Evolutionary conservation across 371 early-diverging fungal genomes (phyloP).

Genomic region (Mortierella sp.): DNA sequence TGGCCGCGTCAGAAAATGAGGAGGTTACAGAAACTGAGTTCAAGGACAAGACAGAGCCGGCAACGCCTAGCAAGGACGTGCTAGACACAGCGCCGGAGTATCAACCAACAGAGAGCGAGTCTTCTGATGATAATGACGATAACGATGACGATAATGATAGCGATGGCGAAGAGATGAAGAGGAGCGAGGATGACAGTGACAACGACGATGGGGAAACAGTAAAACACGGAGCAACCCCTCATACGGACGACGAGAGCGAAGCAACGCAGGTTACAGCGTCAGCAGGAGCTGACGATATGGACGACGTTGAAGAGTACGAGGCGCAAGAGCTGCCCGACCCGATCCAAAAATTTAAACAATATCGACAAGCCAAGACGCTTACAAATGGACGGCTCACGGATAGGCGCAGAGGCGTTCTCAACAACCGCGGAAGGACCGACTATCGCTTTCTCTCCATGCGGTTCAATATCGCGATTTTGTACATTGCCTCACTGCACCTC

Average conservation of each 20-base stretch:
- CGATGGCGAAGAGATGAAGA: background rate
- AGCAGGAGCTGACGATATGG: background rate
- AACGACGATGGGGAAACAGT: constrained; percentile 7
- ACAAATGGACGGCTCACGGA: background rate
- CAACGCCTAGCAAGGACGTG: background rate
- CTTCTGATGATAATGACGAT: constrained; percentile 13
- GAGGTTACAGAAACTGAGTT: background rate
- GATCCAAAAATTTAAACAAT: background rate
- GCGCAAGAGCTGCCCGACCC: background rate
- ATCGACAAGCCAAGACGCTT: background rate
- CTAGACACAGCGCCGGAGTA: background rate
- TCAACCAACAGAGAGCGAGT: constrained; percentile 22
- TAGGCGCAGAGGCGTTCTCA: background rate
- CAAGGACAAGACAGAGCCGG: constrained; percentile 24
- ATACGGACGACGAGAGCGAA: background rate
- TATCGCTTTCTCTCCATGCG: background rate
- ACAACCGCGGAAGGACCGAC: background rate
- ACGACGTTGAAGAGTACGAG: background rate
- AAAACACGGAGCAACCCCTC: background rate
- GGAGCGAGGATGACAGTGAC: background rate
- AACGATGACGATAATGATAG: background rate
- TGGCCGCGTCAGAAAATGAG: background rate
- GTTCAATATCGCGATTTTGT: constrained; percentile 29
- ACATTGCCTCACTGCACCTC: constrained; percentile 36
- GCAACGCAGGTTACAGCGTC: background rate